A percentile compares a stretch with the other conserved stretches of the same genome.
These are phyloP conservation scores for Calonectria pseudoreteaudii DNA, from an alignment of 2,329 filamentous ascomycete genomes.

Conservation along the genomic window DNA sequence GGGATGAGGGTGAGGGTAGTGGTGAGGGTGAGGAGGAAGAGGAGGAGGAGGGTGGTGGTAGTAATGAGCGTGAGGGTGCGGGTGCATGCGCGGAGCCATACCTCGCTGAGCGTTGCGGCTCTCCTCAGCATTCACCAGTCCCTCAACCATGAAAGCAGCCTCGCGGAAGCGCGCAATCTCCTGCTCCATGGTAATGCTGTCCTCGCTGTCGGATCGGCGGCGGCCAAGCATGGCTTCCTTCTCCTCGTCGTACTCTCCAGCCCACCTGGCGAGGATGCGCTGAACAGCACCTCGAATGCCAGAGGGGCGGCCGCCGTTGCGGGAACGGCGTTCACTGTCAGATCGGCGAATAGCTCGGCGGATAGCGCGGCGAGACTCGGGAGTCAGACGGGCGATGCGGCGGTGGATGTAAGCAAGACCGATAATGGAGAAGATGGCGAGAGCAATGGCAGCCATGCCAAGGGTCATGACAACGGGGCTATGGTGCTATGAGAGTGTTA, in stretches of 20 bases:
- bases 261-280: conserved; percentile 46
- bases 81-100: not conserved
- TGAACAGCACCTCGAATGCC: conserved; percentile 44
- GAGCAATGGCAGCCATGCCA: conserved; percentile 38
- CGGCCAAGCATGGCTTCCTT: conserved; percentile 36
- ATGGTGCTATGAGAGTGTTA: conserved; percentile 25
- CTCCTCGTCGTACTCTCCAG: conserved; percentile 37
- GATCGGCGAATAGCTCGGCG: conserved; percentile 41
- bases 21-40: conserved; percentile 20
- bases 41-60: conserved; percentile 23
- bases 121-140: conserved; percentile 59
- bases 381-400: conserved; percentile 30
- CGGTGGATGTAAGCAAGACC: conserved; percentile 40
- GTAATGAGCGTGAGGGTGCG: conserved; percentile 14
- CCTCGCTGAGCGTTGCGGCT: conserved; percentile 33
- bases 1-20: conserved; percentile 14
- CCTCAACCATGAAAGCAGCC: conserved; percentile 58
- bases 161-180: conserved; percentile 62
- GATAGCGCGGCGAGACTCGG: conserved; percentile 37
- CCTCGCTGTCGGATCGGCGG: conserved; percentile 25
- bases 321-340: conserved; percentile 42
- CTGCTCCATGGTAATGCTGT: conserved; percentile 57
- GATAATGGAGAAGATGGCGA: conserved; percentile 42
- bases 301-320: conserved; percentile 36
- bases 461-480: conserved; percentile 38